A percentile compares a stretch with the other conserved stretches of the same genome.
Evolutionary conservation across 2,329 filamentous ascomycete species (phyloP).

Genomic region (Aureobasidium namibiae): DNA sequence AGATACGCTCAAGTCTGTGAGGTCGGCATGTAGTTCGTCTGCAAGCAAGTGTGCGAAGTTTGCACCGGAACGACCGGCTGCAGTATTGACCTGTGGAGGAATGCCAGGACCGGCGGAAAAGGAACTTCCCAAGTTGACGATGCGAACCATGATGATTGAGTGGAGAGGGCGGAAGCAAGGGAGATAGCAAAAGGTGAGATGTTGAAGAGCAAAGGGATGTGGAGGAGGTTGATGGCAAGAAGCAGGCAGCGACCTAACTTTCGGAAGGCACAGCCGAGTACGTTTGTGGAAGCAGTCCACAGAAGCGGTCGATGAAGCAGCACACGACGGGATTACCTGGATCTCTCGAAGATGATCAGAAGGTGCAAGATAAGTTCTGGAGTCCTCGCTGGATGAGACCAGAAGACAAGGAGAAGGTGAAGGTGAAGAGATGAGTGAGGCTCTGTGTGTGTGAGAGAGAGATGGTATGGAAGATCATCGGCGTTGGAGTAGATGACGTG

Average conservation of each 20-base stretch:
- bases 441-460: too few relatives aligned
- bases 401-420: not conserved
- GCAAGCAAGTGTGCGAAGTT: constrained; percentile 32
- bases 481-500: not conserved
- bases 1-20: constrained; percentile 24
- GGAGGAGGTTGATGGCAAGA: not conserved
- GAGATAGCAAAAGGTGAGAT: not conserved
- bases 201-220: not conserved
- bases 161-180: not conserved
- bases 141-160: not conserved
- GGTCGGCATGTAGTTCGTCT: constrained; percentile 22
- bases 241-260: not conserved
- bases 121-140: constrained; percentile 15
- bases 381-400: not conserved
- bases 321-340: not conserved
- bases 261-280: not conserved
- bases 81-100: constrained; percentile 24
- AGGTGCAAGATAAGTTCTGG: not conserved
- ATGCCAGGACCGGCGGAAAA: constrained; percentile 27
- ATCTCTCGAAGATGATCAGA: not conserved
- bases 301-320: not conserved
- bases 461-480: not conserved
- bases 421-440: not conserved
- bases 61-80: constrained; percentile 25
- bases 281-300: not conserved